A percentile compares a stretch with the other conserved stretches of the same genome.
These are phyloP conservation scores for Aspergillus carbonarius DNA, from an alignment of 2,329 filamentous ascomycete species.

Conservation along the genomic window DNA sequence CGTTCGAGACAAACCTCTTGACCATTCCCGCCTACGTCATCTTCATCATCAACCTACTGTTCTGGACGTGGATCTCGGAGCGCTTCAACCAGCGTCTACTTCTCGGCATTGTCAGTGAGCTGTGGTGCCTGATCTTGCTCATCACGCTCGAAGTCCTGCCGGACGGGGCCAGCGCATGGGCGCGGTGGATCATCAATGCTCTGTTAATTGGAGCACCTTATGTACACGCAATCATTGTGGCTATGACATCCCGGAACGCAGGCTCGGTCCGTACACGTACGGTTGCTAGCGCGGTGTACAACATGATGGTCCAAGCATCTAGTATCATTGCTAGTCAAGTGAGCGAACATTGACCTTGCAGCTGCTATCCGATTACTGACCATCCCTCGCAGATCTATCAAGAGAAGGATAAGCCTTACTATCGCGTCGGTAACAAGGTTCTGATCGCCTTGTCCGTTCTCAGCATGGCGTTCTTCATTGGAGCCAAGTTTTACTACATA, in stretches of 20 bases:
- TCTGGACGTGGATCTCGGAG: constrained; percentile 56
- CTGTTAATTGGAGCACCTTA: constrained; percentile 59
- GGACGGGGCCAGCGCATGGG: constrained; percentile 51
- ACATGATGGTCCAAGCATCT: constrained; percentile 47
- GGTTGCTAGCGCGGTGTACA: constrained; percentile 47
- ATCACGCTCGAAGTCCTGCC: constrained; percentile 54
- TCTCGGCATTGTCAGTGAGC: constrained; percentile 53
- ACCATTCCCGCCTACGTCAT: constrained; percentile 59
- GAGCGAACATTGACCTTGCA: constrained; percentile 12
- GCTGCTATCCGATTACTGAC: constrained; percentile 1
- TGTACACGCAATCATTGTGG: constrained; percentile 56
- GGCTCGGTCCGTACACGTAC: constrained; percentile 45
- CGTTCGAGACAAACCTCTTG: constrained; percentile 62
- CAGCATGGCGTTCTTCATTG: constrained; percentile 52
- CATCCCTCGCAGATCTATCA: constrained; percentile 53
- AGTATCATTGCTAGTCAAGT: constrained; percentile 43
- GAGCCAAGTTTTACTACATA: constrained; percentile 41
- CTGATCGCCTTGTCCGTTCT: constrained; percentile 55
- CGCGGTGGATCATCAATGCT: constrained; percentile 52
- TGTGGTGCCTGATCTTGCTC: constrained; percentile 55
- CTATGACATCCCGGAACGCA: constrained; percentile 45
- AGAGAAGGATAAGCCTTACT: constrained; percentile 56
- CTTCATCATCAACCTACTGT: constrained; percentile 58
- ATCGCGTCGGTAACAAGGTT: constrained; percentile 58
- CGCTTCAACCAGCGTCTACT: constrained; percentile 56